These are phyloP conservation scores for Linum usitatissimum DNA, from an alignment of 345 rosid genomes.

Conservation along the genomic window DNA sequence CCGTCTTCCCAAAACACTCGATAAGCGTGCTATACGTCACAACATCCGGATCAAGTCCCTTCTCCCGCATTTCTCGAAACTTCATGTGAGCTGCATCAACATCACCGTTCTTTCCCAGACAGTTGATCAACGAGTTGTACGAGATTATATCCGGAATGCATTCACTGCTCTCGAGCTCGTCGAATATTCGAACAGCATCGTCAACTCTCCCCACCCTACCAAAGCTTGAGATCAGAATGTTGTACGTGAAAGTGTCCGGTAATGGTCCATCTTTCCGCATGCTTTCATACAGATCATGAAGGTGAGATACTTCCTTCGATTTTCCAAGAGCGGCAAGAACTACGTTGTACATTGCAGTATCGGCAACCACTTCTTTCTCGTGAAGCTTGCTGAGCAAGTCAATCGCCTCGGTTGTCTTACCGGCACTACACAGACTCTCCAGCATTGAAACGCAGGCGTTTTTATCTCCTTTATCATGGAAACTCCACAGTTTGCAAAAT, in stretches of 20 bases:
- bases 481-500: constrained; percentile 86
- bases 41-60: constrained; percentile 77
- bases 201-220: constrained; percentile 64
- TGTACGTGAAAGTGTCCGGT: constrained; percentile 73
- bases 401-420: constrained; percentile 67
- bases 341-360: constrained; percentile 67
- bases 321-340: constrained; percentile 64
- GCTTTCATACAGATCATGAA: constrained; percentile 60
- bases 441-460: constrained; percentile 57
- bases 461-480: constrained; percentile 67
- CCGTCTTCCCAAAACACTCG: constrained; percentile 89
- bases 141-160: constrained; percentile 69
- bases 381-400: constrained; percentile 60
- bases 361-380: constrained; percentile 53
- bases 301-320: constrained; percentile 56
- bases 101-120: constrained; percentile 86
- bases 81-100: constrained; percentile 91
- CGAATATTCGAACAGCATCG: constrained; percentile 61
- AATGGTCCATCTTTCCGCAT: constrained; percentile 63
- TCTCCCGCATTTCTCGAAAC: constrained; percentile 87
- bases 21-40: constrained; percentile 83
- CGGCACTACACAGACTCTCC: constrained; percentile 62
- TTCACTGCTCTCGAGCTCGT: constrained; percentile 67
- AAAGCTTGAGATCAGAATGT: constrained; percentile 69
- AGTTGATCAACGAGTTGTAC: constrained; percentile 77